Conservation (phyloP, 2,329 filamentous ascomycete genomes). For the Talaromyces rugulosus region DNA sequence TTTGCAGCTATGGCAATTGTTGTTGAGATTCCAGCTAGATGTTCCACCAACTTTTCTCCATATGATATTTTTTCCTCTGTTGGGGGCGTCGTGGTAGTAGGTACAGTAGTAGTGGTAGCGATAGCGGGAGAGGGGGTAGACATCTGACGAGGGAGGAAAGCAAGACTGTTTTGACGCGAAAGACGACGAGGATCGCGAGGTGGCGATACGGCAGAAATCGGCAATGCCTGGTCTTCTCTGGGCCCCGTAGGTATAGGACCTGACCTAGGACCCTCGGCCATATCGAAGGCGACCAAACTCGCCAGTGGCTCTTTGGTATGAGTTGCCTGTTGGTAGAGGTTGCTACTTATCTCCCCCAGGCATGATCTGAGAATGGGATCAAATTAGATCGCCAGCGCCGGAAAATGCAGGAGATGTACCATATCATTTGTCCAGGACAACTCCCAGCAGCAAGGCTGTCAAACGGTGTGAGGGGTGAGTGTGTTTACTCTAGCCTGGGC, state of each 20-base stretch:
- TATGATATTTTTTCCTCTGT: neutral
- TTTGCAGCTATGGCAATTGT: neutral
- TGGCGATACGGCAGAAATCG: neutral
- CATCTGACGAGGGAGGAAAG: neutral
- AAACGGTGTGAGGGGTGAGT: neutral
- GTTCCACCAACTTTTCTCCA: constrained; percentile 9
- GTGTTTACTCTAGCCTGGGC: neutral
- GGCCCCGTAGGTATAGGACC: neutral
- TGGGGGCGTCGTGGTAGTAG: neutral
- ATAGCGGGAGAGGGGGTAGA: neutral
- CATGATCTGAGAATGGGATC: neutral
- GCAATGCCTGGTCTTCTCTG: neutral
- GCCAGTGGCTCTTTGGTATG: neutral
- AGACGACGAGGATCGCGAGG: constrained; percentile 7
- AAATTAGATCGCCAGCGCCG: neutral
- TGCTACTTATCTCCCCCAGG: neutral
- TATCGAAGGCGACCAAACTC: neutral
- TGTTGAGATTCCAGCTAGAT: constrained; percentile 1
- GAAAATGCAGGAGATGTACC: neutral
- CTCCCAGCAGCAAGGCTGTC: neutral
- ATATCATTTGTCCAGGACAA: neutral
- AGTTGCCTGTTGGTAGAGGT: neutral
- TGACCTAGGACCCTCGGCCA: neutral
- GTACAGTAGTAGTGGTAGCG: neutral
- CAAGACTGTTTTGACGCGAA: constrained; percentile 3